Percentiles rank a stretch among this genome's conserved stretches.
Conservation (phyloP, 2,329 filamentous ascomycete species). For the Pseudogymnoascus sp. region DNA sequence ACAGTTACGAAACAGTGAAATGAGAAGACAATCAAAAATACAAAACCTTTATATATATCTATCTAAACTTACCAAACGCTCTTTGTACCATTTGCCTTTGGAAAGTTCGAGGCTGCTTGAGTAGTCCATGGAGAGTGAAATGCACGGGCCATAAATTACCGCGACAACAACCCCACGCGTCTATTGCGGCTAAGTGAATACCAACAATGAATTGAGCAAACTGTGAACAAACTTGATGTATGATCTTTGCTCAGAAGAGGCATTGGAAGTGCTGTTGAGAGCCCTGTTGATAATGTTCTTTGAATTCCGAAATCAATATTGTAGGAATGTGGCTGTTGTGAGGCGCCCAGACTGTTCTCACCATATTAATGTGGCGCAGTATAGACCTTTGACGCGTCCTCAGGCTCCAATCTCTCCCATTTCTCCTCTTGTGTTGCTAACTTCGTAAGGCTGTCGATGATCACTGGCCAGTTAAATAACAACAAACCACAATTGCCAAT, state of each 20-base stretch:
- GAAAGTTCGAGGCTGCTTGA: neutral
- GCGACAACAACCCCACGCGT: neutral
- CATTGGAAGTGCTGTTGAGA: neutral
- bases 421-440: neutral
- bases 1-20: neutral
- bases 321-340: neutral
- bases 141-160: neutral
- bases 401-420: neutral
- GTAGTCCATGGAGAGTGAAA: neutral
- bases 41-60: neutral
- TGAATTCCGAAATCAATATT: neutral
- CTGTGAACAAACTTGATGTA: neutral
- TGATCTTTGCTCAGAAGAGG: neutral
- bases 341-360: neutral
- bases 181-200: conserved; percentile 1
- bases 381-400: neutral
- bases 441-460: neutral
- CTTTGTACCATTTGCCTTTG: neutral
- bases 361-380: neutral
- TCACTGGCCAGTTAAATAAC: neutral
- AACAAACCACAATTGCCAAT: neutral
- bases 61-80: neutral
- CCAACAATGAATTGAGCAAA: neutral
- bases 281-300: neutral
- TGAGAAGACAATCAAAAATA: neutral